Conservation (phyloP, 2,329 filamentous ascomycete species). For the Cercospora sp. region DNA sequence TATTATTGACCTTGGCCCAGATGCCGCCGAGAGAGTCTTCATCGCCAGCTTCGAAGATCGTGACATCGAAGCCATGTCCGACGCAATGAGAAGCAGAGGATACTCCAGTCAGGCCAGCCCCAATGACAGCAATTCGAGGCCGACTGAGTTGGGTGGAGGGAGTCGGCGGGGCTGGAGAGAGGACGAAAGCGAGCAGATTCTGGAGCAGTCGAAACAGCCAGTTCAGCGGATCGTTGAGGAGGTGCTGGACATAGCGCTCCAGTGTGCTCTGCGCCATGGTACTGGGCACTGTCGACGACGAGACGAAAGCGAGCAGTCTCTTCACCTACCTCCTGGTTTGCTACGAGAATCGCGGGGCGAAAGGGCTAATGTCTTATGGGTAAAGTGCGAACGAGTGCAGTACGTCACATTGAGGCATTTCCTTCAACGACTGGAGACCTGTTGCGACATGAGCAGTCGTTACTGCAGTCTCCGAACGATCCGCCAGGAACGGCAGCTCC, state of each 20-base stretch:
- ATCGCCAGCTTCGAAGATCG: constrained; percentile 72
- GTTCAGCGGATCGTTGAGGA: constrained; percentile 50
- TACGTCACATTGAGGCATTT: constrained; percentile 1
- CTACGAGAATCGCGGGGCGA: background rate
- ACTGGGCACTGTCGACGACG: background rate
- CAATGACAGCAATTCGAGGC: constrained; percentile 56
- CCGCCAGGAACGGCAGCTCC: constrained; percentile 1
- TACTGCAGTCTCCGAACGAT: background rate
- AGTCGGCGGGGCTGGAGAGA: constrained; percentile 70
- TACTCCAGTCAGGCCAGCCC: constrained; percentile 65
- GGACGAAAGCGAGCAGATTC: constrained; percentile 61
- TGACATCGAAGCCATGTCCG: constrained; percentile 80
- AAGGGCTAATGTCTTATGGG: background rate
- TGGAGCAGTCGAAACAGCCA: constrained; percentile 67
- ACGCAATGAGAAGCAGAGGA: constrained; percentile 80
- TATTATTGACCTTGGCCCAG: constrained; percentile 63
- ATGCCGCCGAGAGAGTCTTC: constrained; percentile 57
- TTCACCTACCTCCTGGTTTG: background rate
- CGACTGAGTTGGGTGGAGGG: constrained; percentile 58
- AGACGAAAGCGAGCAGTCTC: background rate
- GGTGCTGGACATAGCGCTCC: constrained; percentile 26
- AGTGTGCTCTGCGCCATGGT: constrained; percentile 20
- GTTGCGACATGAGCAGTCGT: background rate
- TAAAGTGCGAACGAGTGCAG: background rate
- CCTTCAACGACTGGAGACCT: background rate